phyloP scores from a whole-genome alignment of 148 eudicot species.

The Dianthus caryophyllus region DNA sequence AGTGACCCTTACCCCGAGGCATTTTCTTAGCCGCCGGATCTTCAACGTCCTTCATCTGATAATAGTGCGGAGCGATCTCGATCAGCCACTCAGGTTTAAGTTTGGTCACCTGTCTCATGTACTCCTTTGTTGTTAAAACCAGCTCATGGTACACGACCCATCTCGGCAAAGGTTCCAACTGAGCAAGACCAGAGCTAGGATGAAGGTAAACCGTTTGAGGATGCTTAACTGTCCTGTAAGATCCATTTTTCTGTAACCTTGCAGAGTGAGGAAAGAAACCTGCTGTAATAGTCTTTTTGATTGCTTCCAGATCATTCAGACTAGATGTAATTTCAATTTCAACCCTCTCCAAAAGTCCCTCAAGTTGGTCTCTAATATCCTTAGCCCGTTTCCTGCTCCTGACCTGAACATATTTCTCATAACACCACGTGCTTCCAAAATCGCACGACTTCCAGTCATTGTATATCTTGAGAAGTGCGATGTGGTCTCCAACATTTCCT shows the following conservation, averaged over 20 bases:
- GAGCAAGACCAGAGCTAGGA: slow-evolving; percentile 88
- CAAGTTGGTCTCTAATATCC: slow-evolving; percentile 87
- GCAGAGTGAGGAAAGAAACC: slow-evolving; percentile 92
- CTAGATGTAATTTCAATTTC: slow-evolving; percentile 70
- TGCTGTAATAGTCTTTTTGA: slow-evolving; percentile 77
- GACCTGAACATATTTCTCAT: slow-evolving; percentile 75
- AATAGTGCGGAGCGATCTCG: slow-evolving; percentile 91
- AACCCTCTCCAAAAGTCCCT: slow-evolving; percentile 84
- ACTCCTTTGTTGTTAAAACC: slow-evolving; percentile 82
- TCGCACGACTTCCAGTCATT: slow-evolving; percentile 71
- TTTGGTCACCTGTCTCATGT: slow-evolving; percentile 91
- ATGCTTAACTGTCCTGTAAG: slow-evolving; percentile 82
- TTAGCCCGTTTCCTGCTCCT: slow-evolving; percentile 95
- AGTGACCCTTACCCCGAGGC: no score
- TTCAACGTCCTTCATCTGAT: slow-evolving; percentile 84
- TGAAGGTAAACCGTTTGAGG: slow-evolving; percentile 93
- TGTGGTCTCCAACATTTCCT: slow-evolving; percentile 73
- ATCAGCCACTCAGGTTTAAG: slow-evolving; percentile 87
- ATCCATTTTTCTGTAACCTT: slow-evolving; percentile 78
- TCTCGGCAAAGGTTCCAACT: slow-evolving; percentile 65
- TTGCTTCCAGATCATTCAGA: slow-evolving; percentile 63
- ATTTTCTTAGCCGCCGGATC: no score
- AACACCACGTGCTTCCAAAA: slow-evolving; percentile 65
- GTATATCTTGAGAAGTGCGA: slow-evolving; percentile 75
- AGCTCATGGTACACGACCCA: slow-evolving; percentile 89